These are phyloP conservation scores for Aspergillus puulaauensis DNA, from an alignment of 2,329 filamentous ascomycete genomes.

Conservation along the genomic window DNA sequence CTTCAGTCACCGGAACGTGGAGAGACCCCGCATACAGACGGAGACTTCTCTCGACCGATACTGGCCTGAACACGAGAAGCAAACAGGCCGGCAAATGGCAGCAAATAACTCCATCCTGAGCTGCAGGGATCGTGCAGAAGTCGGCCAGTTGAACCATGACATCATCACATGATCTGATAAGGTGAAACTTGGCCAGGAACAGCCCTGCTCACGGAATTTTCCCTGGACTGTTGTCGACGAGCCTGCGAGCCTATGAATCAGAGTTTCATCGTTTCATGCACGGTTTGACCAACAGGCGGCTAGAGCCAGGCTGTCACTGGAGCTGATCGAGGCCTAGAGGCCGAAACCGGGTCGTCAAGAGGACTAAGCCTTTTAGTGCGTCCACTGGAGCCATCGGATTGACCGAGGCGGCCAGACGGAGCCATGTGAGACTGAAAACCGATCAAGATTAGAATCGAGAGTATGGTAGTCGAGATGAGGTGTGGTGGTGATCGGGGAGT, in stretches of 20 bases:
- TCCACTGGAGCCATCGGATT: not conserved
- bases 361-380: slow-evolving; percentile 8
- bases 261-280: too few species aligned
- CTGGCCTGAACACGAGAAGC: not conserved
- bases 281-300: not conserved
- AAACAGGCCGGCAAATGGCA: not conserved
- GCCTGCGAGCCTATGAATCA: too few species aligned
- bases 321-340: not conserved
- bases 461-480: not conserved
- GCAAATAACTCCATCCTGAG: too few species aligned
- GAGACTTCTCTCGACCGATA: not conserved
- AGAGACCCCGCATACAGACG: not conserved
- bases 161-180: slow-evolving; percentile 8
- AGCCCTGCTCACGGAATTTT: not conserved
- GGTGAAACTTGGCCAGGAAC: not conserved
- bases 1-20: too few species aligned
- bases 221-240: not conserved
- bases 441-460: not conserved
- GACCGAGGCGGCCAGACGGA: not conserved
- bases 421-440: too few species aligned
- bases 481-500: not conserved
- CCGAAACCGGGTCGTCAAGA: slow-evolving; percentile 3
- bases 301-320: not conserved
- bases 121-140: not conserved
- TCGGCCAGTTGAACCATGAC: not conserved